Evolutionary conservation across 1,284 basidiomycete species (phyloP).

Genomic region (Ceratorhiza oryzae-sativae): DNA sequence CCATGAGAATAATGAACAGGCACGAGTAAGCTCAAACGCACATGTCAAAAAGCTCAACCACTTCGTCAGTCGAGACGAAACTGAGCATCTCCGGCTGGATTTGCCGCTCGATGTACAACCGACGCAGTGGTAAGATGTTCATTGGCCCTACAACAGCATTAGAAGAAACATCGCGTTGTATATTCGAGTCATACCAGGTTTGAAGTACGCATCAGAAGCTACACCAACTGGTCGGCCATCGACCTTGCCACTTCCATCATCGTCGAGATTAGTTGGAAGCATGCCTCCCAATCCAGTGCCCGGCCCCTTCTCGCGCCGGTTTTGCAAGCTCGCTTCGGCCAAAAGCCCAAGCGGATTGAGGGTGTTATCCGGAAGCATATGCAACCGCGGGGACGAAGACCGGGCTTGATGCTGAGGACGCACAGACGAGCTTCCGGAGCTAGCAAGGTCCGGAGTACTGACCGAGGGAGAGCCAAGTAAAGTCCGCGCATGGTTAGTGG

Average conservation of each 20-base stretch:
- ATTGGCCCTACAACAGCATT: slow-evolving; percentile 67
- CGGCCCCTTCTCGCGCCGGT: slow-evolving; percentile 59
- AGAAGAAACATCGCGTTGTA: slow-evolving; percentile 38
- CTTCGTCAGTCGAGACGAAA: slow-evolving; percentile 83
- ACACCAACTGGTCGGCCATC: slow-evolving; percentile 33
- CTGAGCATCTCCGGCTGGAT: slow-evolving; percentile 89
- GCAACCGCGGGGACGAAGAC: slow-evolving; percentile 69
- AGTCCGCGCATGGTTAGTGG: slow-evolving; percentile 51
- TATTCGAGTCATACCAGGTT: slow-evolving; percentile 68
- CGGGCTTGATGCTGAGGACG: slow-evolving; percentile 43
- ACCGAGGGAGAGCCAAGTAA: slow-evolving; percentile 44
- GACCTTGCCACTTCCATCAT: slow-evolving; percentile 81
- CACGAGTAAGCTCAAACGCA: slow-evolving; percentile 56
- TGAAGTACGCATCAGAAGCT: slow-evolving; percentile 81
- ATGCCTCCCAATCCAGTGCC: slow-evolving; percentile 9
- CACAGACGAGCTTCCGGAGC: background rate
- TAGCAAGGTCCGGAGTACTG: slow-evolving; percentile 39
- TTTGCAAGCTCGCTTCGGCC: slow-evolving; percentile 89
- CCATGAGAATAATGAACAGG: slow-evolving; percentile 41
- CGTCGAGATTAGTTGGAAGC: slow-evolving; percentile 25
- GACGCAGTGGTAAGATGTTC: slow-evolving; percentile 83
- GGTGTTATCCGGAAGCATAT: slow-evolving; percentile 88
- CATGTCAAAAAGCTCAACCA: slow-evolving; percentile 91
- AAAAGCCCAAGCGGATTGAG: slow-evolving; percentile 89
- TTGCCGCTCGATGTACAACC: slow-evolving; percentile 88